Evolutionary conservation across 257 asterid species (phyloP), one percentile per base, ranked within the genome.

Genomic region (Rhazya stricta): DNA sequence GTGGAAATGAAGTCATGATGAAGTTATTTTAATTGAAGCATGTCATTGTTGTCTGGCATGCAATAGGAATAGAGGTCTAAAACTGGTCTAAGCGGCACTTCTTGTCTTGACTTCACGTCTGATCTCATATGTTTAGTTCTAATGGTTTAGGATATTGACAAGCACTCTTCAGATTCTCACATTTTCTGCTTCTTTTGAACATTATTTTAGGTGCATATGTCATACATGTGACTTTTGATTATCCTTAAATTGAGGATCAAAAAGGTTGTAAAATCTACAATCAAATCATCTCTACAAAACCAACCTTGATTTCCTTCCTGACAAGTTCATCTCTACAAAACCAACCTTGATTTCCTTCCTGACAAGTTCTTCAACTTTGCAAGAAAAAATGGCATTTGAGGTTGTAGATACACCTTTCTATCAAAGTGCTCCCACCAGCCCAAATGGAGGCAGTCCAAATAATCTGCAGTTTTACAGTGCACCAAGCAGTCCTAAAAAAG

Each of bases 161-260:
- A 79, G 93, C 37, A 85, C 63, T 76, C 63, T 70, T 62, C 53
- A 37, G 60, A 74, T 76, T 81, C 60, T 4, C 60, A 70, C 32
- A 61, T 72, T 65, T 79, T 75, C 74, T 79, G 73, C 74, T 37
- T 29, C 9, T 73, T 82, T 87, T 84, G 86, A 82, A 84, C 79
- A 87, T 84, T 85, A 85, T 65, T 82, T 83, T 80, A 82, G 76
- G 81, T 71, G 54, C 63, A 67, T 72, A 73, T 65, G 71, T 65
- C 79, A 73, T 76, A 71, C 86, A 80, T 81, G 81, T 84, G 86
- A 87, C 80, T 50, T 74, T 29, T 72, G 58, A 82, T n/a, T 46
- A 69, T 72, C 93, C 89, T 81, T 88, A 89, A 86, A 88, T 86
- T 83, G 79, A 79, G 90, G 89, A 56, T 69, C 84, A 76, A 73